Conservation (phyloP, 192 early-diverging fungal species). For the Chytriomyces sp. region DNA sequence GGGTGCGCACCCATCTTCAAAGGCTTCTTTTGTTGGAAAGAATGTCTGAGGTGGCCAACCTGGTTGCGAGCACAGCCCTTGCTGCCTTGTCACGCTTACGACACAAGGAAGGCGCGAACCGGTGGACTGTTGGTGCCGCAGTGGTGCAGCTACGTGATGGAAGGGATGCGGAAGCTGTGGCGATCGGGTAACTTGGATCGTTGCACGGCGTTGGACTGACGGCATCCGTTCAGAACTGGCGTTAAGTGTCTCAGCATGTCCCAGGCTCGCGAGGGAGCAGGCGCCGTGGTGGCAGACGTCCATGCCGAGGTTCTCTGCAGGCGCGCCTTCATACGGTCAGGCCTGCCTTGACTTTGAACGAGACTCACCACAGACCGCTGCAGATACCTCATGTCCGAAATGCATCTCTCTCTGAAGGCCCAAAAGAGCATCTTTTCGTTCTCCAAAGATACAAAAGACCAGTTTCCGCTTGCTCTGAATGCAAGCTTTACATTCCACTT, state of each 20-base stretch:
- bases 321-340: slow-evolving; percentile 3
- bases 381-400: background rate
- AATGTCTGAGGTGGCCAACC: background rate
- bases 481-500: slow-evolving; percentile 60
- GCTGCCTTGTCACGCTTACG: no score
- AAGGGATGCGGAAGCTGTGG: background rate
- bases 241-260: slow-evolving; percentile 6
- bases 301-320: slow-evolving; percentile 15
- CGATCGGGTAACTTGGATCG: slow-evolving; percentile 1
- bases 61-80: no score
- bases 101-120: background rate
- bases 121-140: slow-evolving; percentile 7
- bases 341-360: no score
- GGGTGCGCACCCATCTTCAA: background rate
- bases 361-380: no score
- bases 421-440: slow-evolving; percentile 40
- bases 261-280: background rate
- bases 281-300: background rate
- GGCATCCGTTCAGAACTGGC: background rate
- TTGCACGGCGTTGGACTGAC: background rate
- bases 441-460: background rate
- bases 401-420: background rate
- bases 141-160: background rate
- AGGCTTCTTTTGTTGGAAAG: background rate
- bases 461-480: slow-evolving; percentile 10